phyloP scores from a whole-genome alignment of 257 asterid species.

The Craterostigma plantagineum region DNA sequence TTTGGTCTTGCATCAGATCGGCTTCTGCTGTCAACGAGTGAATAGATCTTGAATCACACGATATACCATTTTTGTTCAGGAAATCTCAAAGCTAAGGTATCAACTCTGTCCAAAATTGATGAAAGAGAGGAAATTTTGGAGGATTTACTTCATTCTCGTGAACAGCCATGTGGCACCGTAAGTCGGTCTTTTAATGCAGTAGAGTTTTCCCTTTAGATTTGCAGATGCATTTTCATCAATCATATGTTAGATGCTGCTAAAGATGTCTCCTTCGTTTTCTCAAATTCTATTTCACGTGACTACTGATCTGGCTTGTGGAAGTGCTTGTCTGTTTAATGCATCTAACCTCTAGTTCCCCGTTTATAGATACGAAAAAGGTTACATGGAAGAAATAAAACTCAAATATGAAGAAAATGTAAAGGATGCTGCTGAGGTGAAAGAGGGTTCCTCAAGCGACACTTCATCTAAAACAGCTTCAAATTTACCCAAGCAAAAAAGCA shows the following conservation, averaged over 20 bases:
- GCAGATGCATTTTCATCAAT: not conserved
- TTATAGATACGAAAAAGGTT: conserved; percentile 59
- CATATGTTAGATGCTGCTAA: not conserved
- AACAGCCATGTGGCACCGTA: conserved; percentile 66
- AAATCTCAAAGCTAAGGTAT: conserved; percentile 64
- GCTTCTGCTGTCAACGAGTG: not conserved
- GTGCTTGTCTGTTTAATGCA: too few species aligned
- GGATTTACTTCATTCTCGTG: conserved; percentile 81
- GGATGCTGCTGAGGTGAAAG: conserved; percentile 31
- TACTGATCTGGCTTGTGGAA: too few species aligned
- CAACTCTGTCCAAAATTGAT: conserved; percentile 73
- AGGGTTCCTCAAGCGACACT: conserved; percentile 26
- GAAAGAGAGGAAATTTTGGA: conserved; percentile 93
- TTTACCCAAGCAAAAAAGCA: conserved; percentile 24
- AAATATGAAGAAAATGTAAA: conserved; percentile 34
- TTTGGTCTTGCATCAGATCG: not conserved
- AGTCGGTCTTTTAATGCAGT: conserved; percentile 18
- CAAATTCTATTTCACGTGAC: not conserved
- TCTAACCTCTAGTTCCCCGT: too few species aligned
- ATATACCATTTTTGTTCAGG: conserved; percentile 31
- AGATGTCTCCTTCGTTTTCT: not conserved
- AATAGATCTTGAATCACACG: too few species aligned
- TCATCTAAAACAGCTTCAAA: conserved; percentile 22
- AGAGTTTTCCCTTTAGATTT: conserved; percentile 4
- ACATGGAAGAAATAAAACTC: conserved; percentile 33